Conservation (phyloP, 225 moss, liverwort and hornwort species). For the Anthoceros angustus region DNA sequence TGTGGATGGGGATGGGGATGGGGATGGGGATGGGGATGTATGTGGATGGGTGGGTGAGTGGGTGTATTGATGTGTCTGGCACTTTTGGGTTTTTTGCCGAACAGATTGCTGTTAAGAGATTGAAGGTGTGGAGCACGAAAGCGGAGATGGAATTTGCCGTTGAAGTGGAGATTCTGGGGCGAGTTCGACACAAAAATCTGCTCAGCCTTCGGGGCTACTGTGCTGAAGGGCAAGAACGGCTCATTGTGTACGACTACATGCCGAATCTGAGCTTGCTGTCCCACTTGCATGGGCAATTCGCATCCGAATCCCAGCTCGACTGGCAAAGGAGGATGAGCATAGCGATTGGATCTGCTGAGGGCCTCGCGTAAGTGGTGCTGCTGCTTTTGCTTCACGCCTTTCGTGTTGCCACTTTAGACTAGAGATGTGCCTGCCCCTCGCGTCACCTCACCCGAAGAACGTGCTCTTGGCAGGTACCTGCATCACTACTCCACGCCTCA, state of each 20-base stretch:
- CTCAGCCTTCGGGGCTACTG: slow-evolving; percentile 65
- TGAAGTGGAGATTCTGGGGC: slow-evolving; percentile 82
- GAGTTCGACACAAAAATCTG: slow-evolving; percentile 78
- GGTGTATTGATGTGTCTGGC: not conserved
- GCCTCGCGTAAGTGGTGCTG: slow-evolving; percentile 56
- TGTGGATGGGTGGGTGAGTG: too few relatives aligned
- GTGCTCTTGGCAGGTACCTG: slow-evolving; percentile 42
- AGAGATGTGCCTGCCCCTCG: not conserved
- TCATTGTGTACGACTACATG: slow-evolving; percentile 87
- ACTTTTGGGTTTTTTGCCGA: not conserved
- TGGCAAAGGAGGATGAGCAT: slow-evolving; percentile 75
- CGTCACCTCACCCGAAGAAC: too few relatives aligned
- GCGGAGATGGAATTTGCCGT: slow-evolving; percentile 84
- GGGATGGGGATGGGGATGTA: too few relatives aligned
- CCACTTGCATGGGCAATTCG: slow-evolving; percentile 79
- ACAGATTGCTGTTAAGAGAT: slow-evolving; percentile 87
- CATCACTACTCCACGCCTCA: slow-evolving; percentile 81
- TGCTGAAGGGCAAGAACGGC: slow-evolving; percentile 79
- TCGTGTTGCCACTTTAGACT: slow-evolving; percentile 8
- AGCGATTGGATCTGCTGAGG: slow-evolving; percentile 74
- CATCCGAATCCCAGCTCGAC: slow-evolving; percentile 46
- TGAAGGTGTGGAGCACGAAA: slow-evolving; percentile 90
- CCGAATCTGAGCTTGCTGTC: slow-evolving; percentile 69
- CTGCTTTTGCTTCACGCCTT: not conserved
- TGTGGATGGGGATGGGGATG: too few relatives aligned